Evolutionary conservation across 352 stramenopile genomes (phyloP).

Genomic region (Phytophthora melonis): DNA sequence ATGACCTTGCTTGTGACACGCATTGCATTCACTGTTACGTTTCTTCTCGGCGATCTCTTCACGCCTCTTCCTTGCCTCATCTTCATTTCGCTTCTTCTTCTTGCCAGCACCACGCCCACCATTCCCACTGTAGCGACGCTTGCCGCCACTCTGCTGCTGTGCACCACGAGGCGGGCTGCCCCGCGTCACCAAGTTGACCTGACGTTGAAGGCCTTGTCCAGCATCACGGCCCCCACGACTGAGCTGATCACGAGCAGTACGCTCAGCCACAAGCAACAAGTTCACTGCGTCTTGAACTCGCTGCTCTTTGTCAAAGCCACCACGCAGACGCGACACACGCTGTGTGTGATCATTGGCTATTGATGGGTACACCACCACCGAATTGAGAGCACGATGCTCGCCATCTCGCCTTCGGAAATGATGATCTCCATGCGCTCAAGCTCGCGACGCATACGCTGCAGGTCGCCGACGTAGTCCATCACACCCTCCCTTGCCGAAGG

Average conservation of each 20-base stretch:
- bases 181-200: not conserved
- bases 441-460: slow-evolving; percentile 10
- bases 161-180: not conserved
- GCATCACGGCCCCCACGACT: not conserved
- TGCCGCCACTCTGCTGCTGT: no score
- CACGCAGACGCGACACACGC: no score
- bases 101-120: not conserved
- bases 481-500: slow-evolving; percentile 2
- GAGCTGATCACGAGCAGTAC: not conserved
- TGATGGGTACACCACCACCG: not conserved
- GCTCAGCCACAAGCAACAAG: no score
- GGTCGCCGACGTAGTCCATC: slow-evolving; percentile 6
- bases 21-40: not conserved
- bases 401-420: not conserved
- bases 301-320: no score
- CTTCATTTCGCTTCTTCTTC: not conserved
- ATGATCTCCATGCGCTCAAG: slow-evolving; percentile 11
- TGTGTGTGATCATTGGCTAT: slow-evolving; percentile 9
- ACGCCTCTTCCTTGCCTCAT: not conserved
- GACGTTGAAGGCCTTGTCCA: not conserved
- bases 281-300: no score
- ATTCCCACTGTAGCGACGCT: no score
- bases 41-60: slow-evolving; percentile 2
- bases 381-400: slow-evolving; percentile 11
- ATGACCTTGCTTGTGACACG: slow-evolving; percentile 1